Conservation (phyloP, 257 asterid species). For the Petunia secreta region DNA sequence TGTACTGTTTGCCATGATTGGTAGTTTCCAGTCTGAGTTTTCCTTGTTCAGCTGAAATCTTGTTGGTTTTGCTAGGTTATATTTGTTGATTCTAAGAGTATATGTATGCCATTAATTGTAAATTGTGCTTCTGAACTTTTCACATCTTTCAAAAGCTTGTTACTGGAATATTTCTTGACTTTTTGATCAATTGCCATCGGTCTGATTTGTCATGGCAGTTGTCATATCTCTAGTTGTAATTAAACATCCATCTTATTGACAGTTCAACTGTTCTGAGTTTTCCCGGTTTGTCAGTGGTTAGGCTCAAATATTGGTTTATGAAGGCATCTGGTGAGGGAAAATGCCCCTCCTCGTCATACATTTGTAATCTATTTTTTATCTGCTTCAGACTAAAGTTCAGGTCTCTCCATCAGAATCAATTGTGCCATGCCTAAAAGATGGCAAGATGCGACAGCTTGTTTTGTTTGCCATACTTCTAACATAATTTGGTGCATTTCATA, state of each 20-base stretch:
- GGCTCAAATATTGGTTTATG: conserved; percentile 12
- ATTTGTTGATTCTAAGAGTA: neutral
- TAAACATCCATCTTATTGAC: conserved; percentile 11
- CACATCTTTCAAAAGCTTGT: neutral
- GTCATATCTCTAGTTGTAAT: neutral
- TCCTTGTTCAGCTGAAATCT: conserved; percentile 19
- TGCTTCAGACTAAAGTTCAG: conserved; percentile 3
- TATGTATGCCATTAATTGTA: conserved; percentile 11
- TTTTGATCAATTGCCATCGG: neutral
- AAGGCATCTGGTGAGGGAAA: neutral
- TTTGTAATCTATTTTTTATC: neutral
- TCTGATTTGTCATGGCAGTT: neutral
- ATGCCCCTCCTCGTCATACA: neutral
- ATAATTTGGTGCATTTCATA: conserved; percentile 19
- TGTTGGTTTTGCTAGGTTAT: conserved; percentile 13
- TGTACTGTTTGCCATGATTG: neutral
- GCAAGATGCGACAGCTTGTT: conserved; percentile 22
- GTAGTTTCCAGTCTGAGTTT: neutral
- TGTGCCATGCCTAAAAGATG: conserved; percentile 21
- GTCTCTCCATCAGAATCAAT: conserved; percentile 8
- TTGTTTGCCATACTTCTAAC: conserved; percentile 11
- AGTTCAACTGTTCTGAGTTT: neutral
- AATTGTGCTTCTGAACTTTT: neutral
- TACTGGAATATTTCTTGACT: neutral
- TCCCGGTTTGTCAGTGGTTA: neutral